Conservation (phyloP, 2,329 filamentous ascomycete species). For the Zasmidium angulare region DNA sequence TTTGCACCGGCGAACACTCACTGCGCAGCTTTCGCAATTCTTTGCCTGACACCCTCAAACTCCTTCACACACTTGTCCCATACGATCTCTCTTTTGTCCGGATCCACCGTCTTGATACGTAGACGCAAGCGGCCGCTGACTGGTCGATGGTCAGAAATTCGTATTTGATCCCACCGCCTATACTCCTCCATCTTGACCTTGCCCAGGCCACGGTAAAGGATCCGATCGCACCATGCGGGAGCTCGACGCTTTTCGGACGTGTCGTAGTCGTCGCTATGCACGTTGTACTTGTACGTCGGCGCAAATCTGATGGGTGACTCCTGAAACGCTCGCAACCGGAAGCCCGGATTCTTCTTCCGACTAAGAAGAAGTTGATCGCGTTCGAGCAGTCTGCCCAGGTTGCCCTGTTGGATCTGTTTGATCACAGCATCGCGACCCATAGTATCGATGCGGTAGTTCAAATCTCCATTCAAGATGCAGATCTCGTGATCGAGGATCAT, state of each 20-base stretch:
- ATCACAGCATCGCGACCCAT: conserved; percentile 94
- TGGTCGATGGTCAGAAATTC: conserved; percentile 87
- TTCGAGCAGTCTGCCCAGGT: conserved; percentile 82
- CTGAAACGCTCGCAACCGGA: conserved; percentile 84
- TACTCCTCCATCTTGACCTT: conserved; percentile 88
- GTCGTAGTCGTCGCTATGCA: conserved; percentile 91
- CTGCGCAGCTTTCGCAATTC: conserved; percentile 73
- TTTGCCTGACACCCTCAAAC: conserved; percentile 70
- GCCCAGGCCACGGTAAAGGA: conserved; percentile 80
- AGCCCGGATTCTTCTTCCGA: conserved; percentile 82
- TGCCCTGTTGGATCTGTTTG: conserved; percentile 75
- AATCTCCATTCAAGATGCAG: conserved; percentile 91
- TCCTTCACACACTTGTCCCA: conserved; percentile 47
- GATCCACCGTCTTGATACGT: conserved; percentile 77
- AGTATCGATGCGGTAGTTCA: conserved; percentile 97
- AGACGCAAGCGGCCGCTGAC: conserved; percentile 84
- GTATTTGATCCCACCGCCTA: conserved; percentile 74
- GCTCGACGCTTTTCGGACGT: conserved; percentile 84
- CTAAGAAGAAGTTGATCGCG: conserved; percentile 91
- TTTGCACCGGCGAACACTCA: conserved; percentile 50
- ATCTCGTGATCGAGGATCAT: conserved; percentile 97
- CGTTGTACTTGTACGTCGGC: conserved; percentile 98
- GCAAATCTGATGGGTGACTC: conserved; percentile 88
- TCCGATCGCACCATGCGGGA: conserved; percentile 93
- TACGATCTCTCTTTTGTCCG: conserved; percentile 56